These are phyloP conservation scores for Torulaspora indica DNA, from an alignment of 805 yeast species.

Conservation along the genomic window DNA sequence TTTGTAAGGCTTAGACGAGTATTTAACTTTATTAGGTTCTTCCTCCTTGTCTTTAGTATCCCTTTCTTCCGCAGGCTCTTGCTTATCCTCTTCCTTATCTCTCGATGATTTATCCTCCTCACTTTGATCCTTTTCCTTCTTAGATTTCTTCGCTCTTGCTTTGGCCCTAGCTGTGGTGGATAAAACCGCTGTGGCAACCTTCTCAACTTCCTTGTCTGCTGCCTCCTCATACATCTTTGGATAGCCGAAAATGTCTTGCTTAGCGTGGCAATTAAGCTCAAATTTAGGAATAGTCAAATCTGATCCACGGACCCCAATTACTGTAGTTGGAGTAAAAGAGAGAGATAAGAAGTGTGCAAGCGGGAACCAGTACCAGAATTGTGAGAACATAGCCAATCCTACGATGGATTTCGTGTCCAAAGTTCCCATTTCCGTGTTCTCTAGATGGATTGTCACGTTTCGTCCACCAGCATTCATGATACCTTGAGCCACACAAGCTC, in stretches of 20 bases:
- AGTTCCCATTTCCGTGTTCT: slow-evolving; percentile 83
- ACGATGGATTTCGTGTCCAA: slow-evolving; percentile 87
- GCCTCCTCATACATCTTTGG: slow-evolving; percentile 84
- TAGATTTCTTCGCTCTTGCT: slow-evolving; percentile 73
- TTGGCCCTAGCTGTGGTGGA: slow-evolving; percentile 94
- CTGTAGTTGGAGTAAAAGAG: slow-evolving; percentile 87
- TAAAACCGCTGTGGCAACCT: slow-evolving; percentile 85
- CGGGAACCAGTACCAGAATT: slow-evolving; percentile 99
- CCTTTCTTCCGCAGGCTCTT: slow-evolving; percentile 26
- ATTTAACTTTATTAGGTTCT: slow-evolving; percentile 43
- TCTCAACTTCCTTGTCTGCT: slow-evolving; percentile 78
- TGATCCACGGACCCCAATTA: slow-evolving; percentile 71
- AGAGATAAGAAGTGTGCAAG: slow-evolving; percentile 86
- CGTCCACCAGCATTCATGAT: slow-evolving; percentile 98
- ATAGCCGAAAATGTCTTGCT: slow-evolving; percentile 74
- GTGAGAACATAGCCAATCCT: slow-evolving; percentile 83
- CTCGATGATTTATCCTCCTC: slow-evolving; percentile 35
- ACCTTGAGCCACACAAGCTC: slow-evolving; percentile 96
- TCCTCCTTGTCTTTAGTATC: slow-evolving; percentile 26
- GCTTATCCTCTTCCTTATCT: slow-evolving; percentile 8
- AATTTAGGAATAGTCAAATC: slow-evolving; percentile 86
- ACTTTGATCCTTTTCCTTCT: slow-evolving; percentile 46
- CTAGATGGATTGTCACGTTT: slow-evolving; percentile 89
- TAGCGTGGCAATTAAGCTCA: slow-evolving; percentile 73
- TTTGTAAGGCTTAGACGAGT: slow-evolving; percentile 61